Evolutionary conservation across 2,329 filamentous ascomycete genomes (phyloP).

Genomic region (Emergomyces africanus): DNA sequence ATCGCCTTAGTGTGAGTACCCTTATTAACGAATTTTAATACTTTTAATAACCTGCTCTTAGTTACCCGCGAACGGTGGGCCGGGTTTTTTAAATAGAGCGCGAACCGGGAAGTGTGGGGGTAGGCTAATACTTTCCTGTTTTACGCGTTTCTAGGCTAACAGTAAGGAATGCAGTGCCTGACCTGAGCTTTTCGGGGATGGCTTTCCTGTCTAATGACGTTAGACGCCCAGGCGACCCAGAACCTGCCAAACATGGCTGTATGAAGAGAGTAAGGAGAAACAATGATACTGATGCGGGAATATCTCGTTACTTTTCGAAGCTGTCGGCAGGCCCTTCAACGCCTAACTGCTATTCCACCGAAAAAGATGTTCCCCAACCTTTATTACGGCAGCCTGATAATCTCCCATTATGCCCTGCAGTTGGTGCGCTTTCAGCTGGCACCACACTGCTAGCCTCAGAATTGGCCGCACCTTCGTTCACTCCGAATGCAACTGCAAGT

Average conservation of each 20-base stretch:
- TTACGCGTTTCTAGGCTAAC: neutral
- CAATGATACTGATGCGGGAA: neutral
- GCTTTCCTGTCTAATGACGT: slow-evolving; percentile 10
- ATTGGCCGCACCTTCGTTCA: neutral
- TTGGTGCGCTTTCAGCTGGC: too few species aligned
- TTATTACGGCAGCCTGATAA: neutral
- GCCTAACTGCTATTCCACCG: neutral
- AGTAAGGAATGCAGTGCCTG: slow-evolving; percentile 6
- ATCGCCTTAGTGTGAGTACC: slow-evolving; percentile 39
- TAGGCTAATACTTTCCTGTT: neutral
- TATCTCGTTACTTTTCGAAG: slow-evolving; percentile 2
- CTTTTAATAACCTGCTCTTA: neutral
- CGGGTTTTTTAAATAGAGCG: neutral
- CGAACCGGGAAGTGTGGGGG: neutral
- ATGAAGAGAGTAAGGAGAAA: neutral
- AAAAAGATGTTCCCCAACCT: neutral
- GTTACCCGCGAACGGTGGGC: neutral
- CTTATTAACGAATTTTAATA: neutral
- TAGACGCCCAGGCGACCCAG: neutral
- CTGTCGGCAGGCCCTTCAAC: neutral
- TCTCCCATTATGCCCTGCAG: neutral
- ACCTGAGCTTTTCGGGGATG: slow-evolving; percentile 15
- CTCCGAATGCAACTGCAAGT: neutral
- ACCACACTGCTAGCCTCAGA: neutral
- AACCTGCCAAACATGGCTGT: neutral